Evolutionary conservation across 2,329 filamentous ascomycete species (phyloP).

Genomic region (Fusarium ramigenum): DNA sequence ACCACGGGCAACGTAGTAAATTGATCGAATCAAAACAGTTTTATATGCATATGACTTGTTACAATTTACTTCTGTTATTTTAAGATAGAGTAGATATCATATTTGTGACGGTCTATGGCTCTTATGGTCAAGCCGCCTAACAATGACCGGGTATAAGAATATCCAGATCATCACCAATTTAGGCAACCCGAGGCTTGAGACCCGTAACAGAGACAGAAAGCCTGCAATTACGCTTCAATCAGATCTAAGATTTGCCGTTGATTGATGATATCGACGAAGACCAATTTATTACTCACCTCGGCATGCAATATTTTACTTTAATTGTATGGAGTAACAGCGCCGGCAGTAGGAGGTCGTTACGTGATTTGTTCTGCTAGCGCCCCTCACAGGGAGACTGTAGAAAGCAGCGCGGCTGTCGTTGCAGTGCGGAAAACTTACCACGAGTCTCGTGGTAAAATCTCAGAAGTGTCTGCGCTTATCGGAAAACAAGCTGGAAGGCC

Average conservation of each 20-base stretch:
- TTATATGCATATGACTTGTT: accelerated
- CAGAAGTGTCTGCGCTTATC: background rate
- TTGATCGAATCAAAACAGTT: accelerated
- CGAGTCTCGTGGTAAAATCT: background rate
- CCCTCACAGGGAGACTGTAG: accelerated
- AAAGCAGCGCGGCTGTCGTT: background rate
- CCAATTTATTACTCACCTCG: background rate
- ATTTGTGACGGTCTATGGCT: background rate
- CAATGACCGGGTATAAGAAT: conserved; percentile 1
- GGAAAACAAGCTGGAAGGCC: background rate
- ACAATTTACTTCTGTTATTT: background rate
- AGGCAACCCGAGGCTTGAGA: conserved; percentile 28
- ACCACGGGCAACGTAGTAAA: accelerated
- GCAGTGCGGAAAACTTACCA: background rate
- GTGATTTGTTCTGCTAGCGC: background rate
- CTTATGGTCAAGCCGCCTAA: accelerated
- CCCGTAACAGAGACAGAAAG: too few species aligned
- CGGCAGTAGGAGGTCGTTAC: background rate
- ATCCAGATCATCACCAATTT: background rate
- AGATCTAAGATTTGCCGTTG: background rate
- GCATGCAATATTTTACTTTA: background rate
- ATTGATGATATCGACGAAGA: background rate
- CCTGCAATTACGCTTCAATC: background rate
- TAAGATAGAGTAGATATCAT: too few species aligned
- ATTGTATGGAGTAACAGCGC: accelerated